phyloP scores from a whole-genome alignment of 805 yeast species.

The Starmerella asiatica region DNA sequence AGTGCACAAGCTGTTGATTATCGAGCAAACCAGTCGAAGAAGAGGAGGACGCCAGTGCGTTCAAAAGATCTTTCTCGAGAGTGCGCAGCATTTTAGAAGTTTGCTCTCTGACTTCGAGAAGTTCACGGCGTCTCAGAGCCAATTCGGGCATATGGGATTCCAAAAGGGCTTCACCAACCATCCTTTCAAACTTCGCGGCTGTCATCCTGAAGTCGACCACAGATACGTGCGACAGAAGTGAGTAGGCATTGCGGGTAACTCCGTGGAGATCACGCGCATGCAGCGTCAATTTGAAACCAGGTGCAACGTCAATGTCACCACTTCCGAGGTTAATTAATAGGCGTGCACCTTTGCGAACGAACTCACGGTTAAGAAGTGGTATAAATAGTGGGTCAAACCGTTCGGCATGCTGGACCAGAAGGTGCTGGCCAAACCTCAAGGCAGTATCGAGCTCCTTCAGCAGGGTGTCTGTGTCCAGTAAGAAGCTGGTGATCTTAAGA shows the following conservation, averaged over 20 bases:
- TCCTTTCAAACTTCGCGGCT: conserved; percentile 47
- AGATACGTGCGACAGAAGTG: conserved; percentile 48
- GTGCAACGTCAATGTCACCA: conserved; percentile 51
- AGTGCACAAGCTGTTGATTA: conserved; percentile 43
- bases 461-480: conserved; percentile 48
- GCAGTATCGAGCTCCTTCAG: conserved; percentile 63
- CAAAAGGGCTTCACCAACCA: conserved; percentile 46
- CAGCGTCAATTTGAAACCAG: conserved; percentile 47
- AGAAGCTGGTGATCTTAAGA: conserved; percentile 39
- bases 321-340: conserved; percentile 46
- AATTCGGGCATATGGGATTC: conserved; percentile 50
- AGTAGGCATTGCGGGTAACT: conserved; percentile 33
- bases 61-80: conserved; percentile 48
- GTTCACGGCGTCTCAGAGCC: conserved; percentile 41
- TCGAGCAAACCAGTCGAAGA: conserved; percentile 47
- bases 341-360: conserved; percentile 55
- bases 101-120: conserved; percentile 44
- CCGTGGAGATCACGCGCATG: conserved; percentile 45
- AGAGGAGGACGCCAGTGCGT: conserved; percentile 41
- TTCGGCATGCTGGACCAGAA: conserved; percentile 70
- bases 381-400: conserved; percentile 60
- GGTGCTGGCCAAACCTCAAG: conserved; percentile 63
- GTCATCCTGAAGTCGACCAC: conserved; percentile 64
- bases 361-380: conserved; percentile 48
- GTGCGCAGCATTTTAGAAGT: conserved; percentile 40